Percentiles rank a stretch among this genome's conserved stretches.
Conservation (phyloP, 2,329 filamentous ascomycete species). For the Grosmannia serpens region DNA sequence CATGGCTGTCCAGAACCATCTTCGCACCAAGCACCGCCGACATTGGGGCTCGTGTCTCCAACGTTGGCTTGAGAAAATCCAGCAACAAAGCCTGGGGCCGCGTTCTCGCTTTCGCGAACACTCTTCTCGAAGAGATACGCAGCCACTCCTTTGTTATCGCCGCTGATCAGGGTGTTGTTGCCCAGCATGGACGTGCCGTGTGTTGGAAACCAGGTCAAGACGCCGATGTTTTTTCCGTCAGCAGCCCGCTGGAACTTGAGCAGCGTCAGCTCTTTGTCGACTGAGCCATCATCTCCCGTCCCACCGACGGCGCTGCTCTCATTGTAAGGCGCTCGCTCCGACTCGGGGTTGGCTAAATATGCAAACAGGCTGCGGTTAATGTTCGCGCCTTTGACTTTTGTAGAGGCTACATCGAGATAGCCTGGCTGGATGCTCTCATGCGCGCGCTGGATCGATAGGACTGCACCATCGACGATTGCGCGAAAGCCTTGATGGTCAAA, state of each 20-base stretch:
- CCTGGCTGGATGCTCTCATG: conserved; percentile 50
- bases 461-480: conserved; percentile 74
- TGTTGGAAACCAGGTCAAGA: conserved; percentile 82
- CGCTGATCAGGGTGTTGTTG: conserved; percentile 80
- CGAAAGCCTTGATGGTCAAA: conserved; percentile 78
- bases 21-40: conserved; percentile 75
- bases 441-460: conserved; percentile 68
- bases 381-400: conserved; percentile 57
- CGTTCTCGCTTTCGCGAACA: conserved; percentile 37
- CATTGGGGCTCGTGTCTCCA: conserved; percentile 79
- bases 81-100: conserved; percentile 61
- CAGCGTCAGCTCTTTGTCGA: conserved; percentile 69
- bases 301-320: conserved; percentile 20
- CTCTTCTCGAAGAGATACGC: conserved; percentile 71
- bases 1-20: conserved; percentile 62
- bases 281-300: conserved; percentile 35
- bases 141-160: conserved; percentile 89
- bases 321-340: conserved; percentile 58
- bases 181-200: conserved; percentile 84
- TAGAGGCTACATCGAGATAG: conserved; percentile 51
- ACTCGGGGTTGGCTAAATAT: conserved; percentile 69
- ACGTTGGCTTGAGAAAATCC: conserved; percentile 89
- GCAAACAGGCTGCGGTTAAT: conserved; percentile 77
- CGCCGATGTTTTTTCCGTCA: conserved; percentile 63
- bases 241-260: conserved; percentile 61